Percentiles rank a stretch among this genome's conserved stretches.
Evolutionary conservation across 371 early-diverging fungal species (phyloP).

Genomic region (Blakeslea trispora): DNA sequence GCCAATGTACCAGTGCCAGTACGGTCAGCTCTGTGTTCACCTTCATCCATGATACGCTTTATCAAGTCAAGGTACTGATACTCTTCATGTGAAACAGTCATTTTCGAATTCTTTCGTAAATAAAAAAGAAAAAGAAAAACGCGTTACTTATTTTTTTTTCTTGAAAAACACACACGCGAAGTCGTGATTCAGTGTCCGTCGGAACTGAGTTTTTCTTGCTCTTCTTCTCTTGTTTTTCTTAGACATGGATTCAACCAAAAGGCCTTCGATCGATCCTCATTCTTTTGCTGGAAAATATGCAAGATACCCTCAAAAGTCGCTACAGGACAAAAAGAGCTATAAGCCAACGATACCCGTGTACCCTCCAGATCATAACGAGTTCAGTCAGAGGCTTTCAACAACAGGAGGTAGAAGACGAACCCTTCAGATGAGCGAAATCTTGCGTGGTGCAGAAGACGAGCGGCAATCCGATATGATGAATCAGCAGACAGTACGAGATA

Average conservation of each 20-base stretch:
- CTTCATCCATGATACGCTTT: slow-evolving; percentile 75
- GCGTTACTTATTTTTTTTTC: too few relatives aligned
- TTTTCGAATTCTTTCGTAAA: slow-evolving; percentile 8
- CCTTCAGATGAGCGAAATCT: slow-evolving; percentile 3
- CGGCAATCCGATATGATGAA: background rate
- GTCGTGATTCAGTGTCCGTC: background rate
- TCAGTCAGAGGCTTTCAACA: slow-evolving; percentile 5
- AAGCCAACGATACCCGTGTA: background rate
- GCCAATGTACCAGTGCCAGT: slow-evolving; percentile 98
- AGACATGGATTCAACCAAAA: background rate
- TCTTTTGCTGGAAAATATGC: background rate
- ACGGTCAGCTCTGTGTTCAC: slow-evolving; percentile 85
- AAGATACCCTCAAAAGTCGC: background rate
- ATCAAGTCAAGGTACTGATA: slow-evolving; percentile 91
- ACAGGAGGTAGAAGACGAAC: slow-evolving; percentile 14
- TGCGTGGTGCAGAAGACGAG: background rate
- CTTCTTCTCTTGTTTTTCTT: background rate
- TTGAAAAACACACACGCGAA: background rate
- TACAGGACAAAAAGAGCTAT: background rate
- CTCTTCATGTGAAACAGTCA: slow-evolving; percentile 69
- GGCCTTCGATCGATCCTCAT: background rate
- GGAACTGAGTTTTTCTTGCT: background rate
- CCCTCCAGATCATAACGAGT: background rate
- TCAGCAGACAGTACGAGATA: background rate
- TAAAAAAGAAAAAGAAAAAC: slow-evolving; percentile 9